Percentiles rank a stretch among this genome's conserved stretches.
Conservation (phyloP, 495 filamentous ascomycete species). For the Aspergillus saccharolyticus region DNA sequence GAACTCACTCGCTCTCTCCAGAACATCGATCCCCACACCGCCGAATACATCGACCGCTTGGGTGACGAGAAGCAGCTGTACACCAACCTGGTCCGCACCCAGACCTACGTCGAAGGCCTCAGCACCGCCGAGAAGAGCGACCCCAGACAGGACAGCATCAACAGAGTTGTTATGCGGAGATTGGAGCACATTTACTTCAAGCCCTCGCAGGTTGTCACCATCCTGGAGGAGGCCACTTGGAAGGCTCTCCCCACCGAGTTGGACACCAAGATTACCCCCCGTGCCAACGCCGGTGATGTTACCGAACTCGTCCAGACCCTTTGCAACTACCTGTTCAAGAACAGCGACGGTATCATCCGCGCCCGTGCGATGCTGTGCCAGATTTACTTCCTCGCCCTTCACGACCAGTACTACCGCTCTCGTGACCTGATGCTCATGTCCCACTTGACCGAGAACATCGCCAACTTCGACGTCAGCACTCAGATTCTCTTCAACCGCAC, state of each 20-base stretch:
- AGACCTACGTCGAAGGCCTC: conserved; percentile 82
- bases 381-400: conserved; percentile 94
- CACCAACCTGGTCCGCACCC: conserved; percentile 77
- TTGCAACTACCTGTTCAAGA: conserved; percentile 87
- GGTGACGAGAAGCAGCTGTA: conserved; percentile 91
- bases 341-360: conserved; percentile 92
- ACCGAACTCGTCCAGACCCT: conserved; percentile 75
- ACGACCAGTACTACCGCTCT: conserved; percentile 94
- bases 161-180: conserved; percentile 87
- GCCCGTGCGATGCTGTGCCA: conserved; percentile 97
- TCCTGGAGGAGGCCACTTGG: conserved; percentile 89
- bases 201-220: conserved; percentile 87
- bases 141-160: conserved; percentile 72
- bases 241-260: conserved; percentile 67
- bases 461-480: conserved; percentile 89
- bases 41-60: conserved; percentile 94
- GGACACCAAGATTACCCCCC: conserved; percentile 76
- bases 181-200: conserved; percentile 99
- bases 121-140: conserved; percentile 66
- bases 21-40: conserved; percentile 95
- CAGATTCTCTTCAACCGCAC: conserved; percentile 99
- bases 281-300: conserved; percentile 57
- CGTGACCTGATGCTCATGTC: conserved; percentile 99
- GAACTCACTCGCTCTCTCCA: conserved; percentile 95
- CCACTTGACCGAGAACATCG: conserved; percentile 94